These are phyloP conservation scores for Vitis rupestris DNA, from an alignment of 164 flowering plant species.

Conservation along the genomic window DNA sequence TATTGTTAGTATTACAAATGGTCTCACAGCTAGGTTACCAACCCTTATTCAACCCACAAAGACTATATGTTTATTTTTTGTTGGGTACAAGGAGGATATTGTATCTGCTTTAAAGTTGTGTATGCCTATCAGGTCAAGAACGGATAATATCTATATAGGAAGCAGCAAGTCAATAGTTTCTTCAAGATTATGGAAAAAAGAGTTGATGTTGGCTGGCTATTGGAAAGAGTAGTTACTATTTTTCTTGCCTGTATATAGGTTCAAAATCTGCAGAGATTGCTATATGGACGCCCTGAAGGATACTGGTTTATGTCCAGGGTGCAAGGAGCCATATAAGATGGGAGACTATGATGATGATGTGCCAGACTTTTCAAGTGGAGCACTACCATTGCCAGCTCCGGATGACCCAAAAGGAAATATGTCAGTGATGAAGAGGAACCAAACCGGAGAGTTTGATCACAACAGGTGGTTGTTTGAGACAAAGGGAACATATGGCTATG, in stretches of 20 bases:
- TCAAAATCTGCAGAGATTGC: conserved; percentile 74
- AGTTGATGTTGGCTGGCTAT: no score
- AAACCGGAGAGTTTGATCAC: conserved; percentile 73
- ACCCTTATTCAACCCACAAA: no score
- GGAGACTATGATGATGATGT: conserved; percentile 51
- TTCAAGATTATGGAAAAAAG: no score
- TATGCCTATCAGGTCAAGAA: no score
- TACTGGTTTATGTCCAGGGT: conserved; percentile 67
- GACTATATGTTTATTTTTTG: no score
- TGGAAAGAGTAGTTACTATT: no score
- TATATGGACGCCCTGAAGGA: conserved; percentile 62
- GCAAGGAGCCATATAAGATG: conserved; percentile 58
- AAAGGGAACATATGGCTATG: conserved; percentile 74
- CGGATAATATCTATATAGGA: no score
- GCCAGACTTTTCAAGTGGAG: conserved; percentile 34
- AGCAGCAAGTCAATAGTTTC: no score
- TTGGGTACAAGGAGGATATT: no score
- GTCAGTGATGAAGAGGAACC: conserved; percentile 67
- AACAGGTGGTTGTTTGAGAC: conserved; percentile 82
- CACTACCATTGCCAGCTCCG: conserved; percentile 48
- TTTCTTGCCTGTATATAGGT: conserved; percentile 25
- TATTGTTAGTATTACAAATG: no score
- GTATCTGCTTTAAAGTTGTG: no score
- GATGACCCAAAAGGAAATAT: conserved; percentile 24
- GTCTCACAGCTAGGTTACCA: no score